Conservation (phyloP, 2,329 filamentous ascomycete genomes). For the Fusarium camptoceras region DNA sequence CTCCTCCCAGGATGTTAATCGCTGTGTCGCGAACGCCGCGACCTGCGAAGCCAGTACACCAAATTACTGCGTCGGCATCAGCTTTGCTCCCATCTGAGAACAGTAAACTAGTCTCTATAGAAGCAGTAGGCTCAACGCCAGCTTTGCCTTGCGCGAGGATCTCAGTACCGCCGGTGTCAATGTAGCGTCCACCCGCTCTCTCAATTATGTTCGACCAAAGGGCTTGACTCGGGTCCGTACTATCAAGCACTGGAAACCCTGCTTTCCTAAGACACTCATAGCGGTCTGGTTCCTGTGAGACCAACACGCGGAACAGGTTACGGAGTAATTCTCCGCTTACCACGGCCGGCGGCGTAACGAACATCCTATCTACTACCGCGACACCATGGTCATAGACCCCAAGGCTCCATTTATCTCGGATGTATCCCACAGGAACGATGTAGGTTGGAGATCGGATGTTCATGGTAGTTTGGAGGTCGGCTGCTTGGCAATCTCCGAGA, state of each 20-base stretch:
- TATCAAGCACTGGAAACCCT: constrained; percentile 24
- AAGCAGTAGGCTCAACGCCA: constrained; percentile 8
- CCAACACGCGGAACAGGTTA: constrained; percentile 10
- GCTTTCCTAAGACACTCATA: constrained; percentile 7
- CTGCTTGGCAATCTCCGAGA: constrained; percentile 20
- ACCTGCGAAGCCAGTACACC: constrained; percentile 33
- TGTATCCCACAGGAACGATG: constrained; percentile 21
- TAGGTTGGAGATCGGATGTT: constrained; percentile 32
- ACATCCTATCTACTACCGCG: constrained; percentile 3
- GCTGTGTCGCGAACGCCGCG: constrained; percentile 3
- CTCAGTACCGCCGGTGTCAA: constrained; percentile 21
- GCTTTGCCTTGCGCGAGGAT: constrained; percentile 10
- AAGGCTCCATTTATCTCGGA: constrained; percentile 16
- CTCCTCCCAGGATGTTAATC: constrained; percentile 5
- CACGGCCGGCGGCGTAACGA: constrained; percentile 10
- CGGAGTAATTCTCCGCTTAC: constrained; percentile 20
- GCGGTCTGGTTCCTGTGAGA: constrained; percentile 20
- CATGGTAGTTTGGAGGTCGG: constrained; percentile 8
- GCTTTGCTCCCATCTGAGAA: constrained; percentile 23
- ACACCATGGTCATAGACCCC: constrained; percentile 22
- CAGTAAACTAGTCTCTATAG: neutral
- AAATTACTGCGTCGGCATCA: constrained; percentile 19
- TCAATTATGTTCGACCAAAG: constrained; percentile 28
- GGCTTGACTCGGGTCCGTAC: neutral
- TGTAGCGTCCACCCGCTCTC: constrained; percentile 20